phyloP scores from a whole-genome alignment of 495 filamentous ascomycete genomes.

The Aspergillus indologenus region DNA sequence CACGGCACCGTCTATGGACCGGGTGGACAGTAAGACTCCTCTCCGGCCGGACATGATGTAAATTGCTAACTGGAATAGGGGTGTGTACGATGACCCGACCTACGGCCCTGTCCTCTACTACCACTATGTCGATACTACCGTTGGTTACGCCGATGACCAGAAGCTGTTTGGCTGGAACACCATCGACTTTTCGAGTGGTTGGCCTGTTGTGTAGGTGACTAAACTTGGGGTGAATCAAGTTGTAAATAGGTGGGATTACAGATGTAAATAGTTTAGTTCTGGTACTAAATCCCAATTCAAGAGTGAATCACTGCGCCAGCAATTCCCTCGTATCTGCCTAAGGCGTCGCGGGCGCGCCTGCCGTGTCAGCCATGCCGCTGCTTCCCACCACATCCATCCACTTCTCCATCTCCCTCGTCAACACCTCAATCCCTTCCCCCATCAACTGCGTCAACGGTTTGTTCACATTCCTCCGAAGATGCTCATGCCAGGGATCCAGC shows the following conservation, averaged over 20 bases:
- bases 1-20: slow-evolving; percentile 69
- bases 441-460: slow-evolving; percentile 64
- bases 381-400: slow-evolving; percentile 66
- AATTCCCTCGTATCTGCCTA: no score
- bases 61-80: slow-evolving; percentile 28
- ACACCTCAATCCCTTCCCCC: slow-evolving; percentile 57
- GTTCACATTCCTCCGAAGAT: slow-evolving; percentile 55
- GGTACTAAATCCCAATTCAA: no score
- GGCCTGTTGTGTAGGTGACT: slow-evolving; percentile 55
- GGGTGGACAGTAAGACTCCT: slow-evolving; percentile 57
- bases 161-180: slow-evolving; percentile 68
- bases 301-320: no score
- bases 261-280: not conserved
- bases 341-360: not conserved
- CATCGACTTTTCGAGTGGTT: slow-evolving; percentile 62
- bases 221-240: not conserved
- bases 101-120: slow-evolving; percentile 64
- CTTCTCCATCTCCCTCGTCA: slow-evolving; percentile 61
- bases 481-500: slow-evolving; percentile 56
- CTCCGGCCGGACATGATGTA: not conserved
- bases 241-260: not conserved
- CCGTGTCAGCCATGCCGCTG: slow-evolving; percentile 51
- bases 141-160: slow-evolving; percentile 62
- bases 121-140: slow-evolving; percentile 63
- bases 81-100: slow-evolving; percentile 47